Evolutionary conservation across 2,329 filamentous ascomycete species (phyloP).

Genomic region (Ambrosiella beaveri): DNA sequence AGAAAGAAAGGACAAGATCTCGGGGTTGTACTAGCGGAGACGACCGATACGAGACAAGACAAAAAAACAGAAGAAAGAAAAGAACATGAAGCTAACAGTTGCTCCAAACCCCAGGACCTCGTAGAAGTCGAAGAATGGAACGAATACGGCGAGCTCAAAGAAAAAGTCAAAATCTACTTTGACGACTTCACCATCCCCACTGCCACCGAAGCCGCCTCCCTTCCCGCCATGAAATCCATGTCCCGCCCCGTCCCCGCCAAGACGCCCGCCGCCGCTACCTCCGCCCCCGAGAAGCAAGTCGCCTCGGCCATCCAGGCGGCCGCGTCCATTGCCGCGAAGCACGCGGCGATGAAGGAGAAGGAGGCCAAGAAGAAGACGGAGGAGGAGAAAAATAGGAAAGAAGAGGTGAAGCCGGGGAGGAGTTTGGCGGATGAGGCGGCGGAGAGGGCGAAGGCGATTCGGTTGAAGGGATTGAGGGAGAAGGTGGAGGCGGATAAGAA

Average conservation of each 20-base stretch:
- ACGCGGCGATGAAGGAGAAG: slow-evolving; percentile 10
- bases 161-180: slow-evolving; percentile 57
- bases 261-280: slow-evolving; percentile 3
- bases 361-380: slow-evolving; percentile 7
- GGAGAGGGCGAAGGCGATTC: slow-evolving; percentile 43
- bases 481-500: slow-evolving; percentile 32
- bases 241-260: slow-evolving; percentile 18
- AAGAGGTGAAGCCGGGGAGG: slow-evolving; percentile 23
- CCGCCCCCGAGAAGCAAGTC: slow-evolving; percentile 13
- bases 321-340: slow-evolving; percentile 15
- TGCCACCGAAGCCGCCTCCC: slow-evolving; percentile 28
- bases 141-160: slow-evolving; percentile 87
- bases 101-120: slow-evolving; percentile 43
- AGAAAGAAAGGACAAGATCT: background rate
- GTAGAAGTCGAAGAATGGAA: slow-evolving; percentile 98
- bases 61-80: background rate
- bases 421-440: slow-evolving; percentile 49
- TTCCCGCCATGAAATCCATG: slow-evolving; percentile 13
- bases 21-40: no score
- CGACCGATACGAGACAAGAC: background rate
- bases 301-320: slow-evolving; percentile 14
- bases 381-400: slow-evolving; percentile 15
- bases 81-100: background rate
- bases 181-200: slow-evolving; percentile 43
- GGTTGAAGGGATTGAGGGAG: slow-evolving; percentile 34